These are phyloP conservation scores for Ophiostoma montium DNA, from an alignment of 2,329 filamentous ascomycete species.

Conservation along the genomic window DNA sequence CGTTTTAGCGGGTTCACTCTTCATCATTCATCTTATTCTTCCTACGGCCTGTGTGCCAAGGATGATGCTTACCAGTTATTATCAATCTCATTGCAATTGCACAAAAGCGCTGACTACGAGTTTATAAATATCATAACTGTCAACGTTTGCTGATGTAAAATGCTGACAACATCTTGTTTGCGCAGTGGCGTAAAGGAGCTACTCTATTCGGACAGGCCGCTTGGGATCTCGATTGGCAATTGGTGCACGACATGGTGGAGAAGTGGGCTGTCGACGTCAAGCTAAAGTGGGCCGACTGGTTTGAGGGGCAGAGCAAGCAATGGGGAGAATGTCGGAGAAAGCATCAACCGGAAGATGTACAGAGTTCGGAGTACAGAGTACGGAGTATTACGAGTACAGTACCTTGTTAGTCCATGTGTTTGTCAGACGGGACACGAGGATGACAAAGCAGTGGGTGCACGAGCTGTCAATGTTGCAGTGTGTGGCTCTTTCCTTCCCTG, in stretches of 20 bases:
- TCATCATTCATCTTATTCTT: background rate
- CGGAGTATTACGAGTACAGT: background rate
- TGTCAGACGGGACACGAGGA: too few species aligned
- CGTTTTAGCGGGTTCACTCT: background rate
- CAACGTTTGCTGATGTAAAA: too few species aligned
- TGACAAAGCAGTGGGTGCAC: background rate
- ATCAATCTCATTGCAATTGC: background rate
- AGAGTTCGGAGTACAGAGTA: background rate
- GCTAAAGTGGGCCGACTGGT: background rate
- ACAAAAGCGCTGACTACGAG: background rate
- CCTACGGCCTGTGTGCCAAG: background rate
- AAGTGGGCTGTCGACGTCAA: slow-evolving; percentile 2
- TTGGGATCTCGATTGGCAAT: background rate
- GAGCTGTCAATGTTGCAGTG: slow-evolving; percentile 1
- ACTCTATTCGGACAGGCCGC: background rate
- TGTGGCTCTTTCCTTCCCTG: too few species aligned
- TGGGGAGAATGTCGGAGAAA: background rate
- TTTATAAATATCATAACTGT: too few species aligned
- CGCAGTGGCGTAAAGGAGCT: background rate
- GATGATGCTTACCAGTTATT: background rate
- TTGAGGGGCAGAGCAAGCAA: background rate
- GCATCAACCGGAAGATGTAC: background rate
- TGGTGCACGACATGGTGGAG: too few species aligned
- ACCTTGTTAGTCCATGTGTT: too few species aligned
- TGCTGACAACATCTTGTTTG: background rate